These are phyloP conservation scores for Termitomyces eurrhizus DNA, from an alignment of 768 basidiomycete genomes.

Conservation along the genomic window DNA sequence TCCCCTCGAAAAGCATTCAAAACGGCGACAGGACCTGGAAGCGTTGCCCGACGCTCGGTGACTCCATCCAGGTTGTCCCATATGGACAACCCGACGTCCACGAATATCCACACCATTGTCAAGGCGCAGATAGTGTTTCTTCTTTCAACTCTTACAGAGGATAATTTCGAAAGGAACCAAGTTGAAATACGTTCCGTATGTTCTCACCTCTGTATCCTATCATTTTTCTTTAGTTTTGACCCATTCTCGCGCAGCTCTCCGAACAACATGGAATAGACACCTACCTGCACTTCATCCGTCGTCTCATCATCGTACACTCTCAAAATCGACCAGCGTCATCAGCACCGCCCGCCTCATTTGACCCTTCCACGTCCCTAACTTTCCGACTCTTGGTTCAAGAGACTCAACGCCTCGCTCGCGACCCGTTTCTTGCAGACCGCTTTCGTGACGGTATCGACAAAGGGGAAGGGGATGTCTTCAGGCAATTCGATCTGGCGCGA, in stretches of 20 bases:
- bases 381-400: constrained; percentile 87
- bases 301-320: constrained; percentile 81
- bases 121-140: constrained; percentile 98
- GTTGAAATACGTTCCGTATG: constrained; percentile 92
- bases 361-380: constrained; percentile 73
- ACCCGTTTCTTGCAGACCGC: constrained; percentile 86
- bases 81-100: constrained; percentile 83
- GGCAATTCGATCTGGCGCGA: constrained; percentile 78
- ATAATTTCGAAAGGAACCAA: constrained; percentile 93
- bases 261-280: constrained; percentile 97
- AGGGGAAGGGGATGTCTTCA: constrained; percentile 80
- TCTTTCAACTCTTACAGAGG: constrained; percentile 92
- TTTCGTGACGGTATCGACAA: constrained; percentile 89
- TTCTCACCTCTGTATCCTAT: constrained; percentile 19
- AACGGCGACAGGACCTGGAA: constrained; percentile 72
- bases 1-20: constrained; percentile 44
- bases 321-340: constrained; percentile 63
- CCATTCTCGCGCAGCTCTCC: constrained; percentile 61
- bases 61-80: constrained; percentile 78
- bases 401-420: constrained; percentile 83
- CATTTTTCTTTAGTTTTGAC: constrained; percentile 11
- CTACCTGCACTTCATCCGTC: constrained; percentile 95
- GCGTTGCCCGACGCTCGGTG: constrained; percentile 67
- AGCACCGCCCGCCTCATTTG: constrained; percentile 60
- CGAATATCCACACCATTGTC: constrained; percentile 89